phyloP scores from a whole-genome alignment of 371 early-diverging fungal genomes.

The Haplosporangium sp. region DNA sequence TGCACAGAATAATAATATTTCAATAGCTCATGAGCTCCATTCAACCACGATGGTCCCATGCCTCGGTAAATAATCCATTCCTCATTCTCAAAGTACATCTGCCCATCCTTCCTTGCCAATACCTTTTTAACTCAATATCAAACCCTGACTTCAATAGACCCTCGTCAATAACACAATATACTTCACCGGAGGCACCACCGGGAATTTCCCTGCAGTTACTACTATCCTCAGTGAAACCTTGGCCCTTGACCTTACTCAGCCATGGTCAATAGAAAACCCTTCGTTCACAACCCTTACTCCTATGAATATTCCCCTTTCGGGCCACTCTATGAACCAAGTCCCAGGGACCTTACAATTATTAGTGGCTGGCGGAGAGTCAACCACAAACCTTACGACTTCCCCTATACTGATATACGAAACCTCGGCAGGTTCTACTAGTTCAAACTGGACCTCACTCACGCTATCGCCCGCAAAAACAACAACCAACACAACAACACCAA shows the following conservation, averaged over 20 bases:
- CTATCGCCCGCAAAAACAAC: neutral
- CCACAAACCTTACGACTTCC: conserved; percentile 3
- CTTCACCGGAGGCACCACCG: conserved; percentile 31
- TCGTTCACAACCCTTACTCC: conserved; percentile 19
- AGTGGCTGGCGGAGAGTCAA: conserved; percentile 38
- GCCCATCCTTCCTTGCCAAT: neutral
- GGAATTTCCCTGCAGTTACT: neutral
- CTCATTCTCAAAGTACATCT: neutral
- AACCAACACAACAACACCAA: neutral
- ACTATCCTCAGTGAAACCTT: conserved; percentile 26
- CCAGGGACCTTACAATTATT: conserved; percentile 25
- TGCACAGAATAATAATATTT: too few relatives aligned
- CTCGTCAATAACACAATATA: conserved; percentile 27
- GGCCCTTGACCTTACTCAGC: conserved; percentile 28
- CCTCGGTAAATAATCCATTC: conserved; percentile 3
- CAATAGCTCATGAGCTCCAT: conserved; percentile 22
- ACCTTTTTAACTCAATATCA: neutral
- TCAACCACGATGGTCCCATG: conserved; percentile 36
- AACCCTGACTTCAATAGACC: conserved; percentile 7
- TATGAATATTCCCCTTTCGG: conserved; percentile 26
- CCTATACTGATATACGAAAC: conserved; percentile 22
- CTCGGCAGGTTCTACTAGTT: neutral
- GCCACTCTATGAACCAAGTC: conserved; percentile 35
- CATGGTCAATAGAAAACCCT: conserved; percentile 32
- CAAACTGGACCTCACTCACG: neutral